Evolutionary conservation across 1,284 basidiomycete genomes (phyloP), one percentile per base, ranked within the genome.

Genomic region (Paramarasmius palmivorus): DNA sequence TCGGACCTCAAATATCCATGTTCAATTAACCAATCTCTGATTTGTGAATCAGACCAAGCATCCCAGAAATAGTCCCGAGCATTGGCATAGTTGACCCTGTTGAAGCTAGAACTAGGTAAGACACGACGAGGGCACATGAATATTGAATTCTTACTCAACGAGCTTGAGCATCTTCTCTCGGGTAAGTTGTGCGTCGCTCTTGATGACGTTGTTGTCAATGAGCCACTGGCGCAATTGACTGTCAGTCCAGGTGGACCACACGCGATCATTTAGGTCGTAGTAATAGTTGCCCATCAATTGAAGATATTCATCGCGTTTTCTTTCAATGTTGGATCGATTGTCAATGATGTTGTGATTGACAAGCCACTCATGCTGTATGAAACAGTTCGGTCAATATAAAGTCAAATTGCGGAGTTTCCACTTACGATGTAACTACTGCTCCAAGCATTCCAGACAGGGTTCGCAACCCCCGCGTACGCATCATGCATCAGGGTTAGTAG

Each of bases 401-500:
- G 26, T 20, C 3, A 19, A 17, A 40, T 39, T 29, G 45, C 44
- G 47, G 10, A 4, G 12, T 4, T 3, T 32, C 12, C 29, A 62
- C 84, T 62, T 63, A 93, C 92, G 49, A 95, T 82, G 67, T 92
- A 91, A 2, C 84, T 88, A 65, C 90, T 88, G 42, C 86, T 88
- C 94, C 94, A 98, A 4, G 86, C 82, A 34, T 90, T 75, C 81
- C 91, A 98, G 44, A 88, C 69, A 1, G 90, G 87, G 55, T 79
- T 72, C 7, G 82, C 65, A 14, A 81, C 74, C 42, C 76, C 74
- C 32, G 82, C 83, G 67, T 94, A 95, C 0, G 84, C 77, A 26
- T 84, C 77, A 44, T 78, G 76, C 77, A 93, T 89, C 65, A 86
- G 77, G n/a, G 72, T 73, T 20, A 91, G 68, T 26, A 95, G 68